Conservation (phyloP, 1,284 basidiomycete species). For the Schizophyllum amplum region DNA sequence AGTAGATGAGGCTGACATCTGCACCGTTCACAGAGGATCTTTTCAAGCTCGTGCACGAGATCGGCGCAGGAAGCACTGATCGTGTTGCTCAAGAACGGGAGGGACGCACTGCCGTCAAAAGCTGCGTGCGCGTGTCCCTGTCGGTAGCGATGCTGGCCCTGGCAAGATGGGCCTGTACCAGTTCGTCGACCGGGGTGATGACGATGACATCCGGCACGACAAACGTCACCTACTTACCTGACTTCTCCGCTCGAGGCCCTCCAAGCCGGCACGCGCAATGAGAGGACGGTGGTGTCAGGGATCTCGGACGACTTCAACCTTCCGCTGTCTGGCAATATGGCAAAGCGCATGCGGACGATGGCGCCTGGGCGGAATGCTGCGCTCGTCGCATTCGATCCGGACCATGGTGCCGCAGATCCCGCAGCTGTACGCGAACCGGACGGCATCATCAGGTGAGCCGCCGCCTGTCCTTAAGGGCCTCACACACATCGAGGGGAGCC, state of each 20-base stretch:
- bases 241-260: slow-evolving; percentile 67
- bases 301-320: slow-evolving; percentile 62
- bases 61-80: slow-evolving; percentile 72
- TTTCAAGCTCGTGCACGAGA: slow-evolving; percentile 57
- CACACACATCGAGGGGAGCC: slow-evolving; percentile 42
- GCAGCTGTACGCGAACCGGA: slow-evolving; percentile 59
- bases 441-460: slow-evolving; percentile 46
- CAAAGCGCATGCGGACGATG: slow-evolving; percentile 15
- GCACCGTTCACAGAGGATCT: slow-evolving; percentile 46
- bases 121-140: slow-evolving; percentile 48
- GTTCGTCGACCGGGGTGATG: slow-evolving; percentile 41
- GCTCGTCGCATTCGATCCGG: slow-evolving; percentile 65
- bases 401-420: slow-evolving; percentile 40
- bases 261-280: slow-evolving; percentile 48
- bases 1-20: neutral
- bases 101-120: slow-evolving; percentile 58
- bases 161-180: slow-evolving; percentile 64
- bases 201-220: slow-evolving; percentile 59
- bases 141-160: slow-evolving; percentile 68
- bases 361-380: slow-evolving; percentile 52
- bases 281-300: slow-evolving; percentile 54
- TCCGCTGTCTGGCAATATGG: slow-evolving; percentile 30
- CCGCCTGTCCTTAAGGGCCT: slow-evolving; percentile 62
- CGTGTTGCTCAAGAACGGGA: slow-evolving; percentile 76
- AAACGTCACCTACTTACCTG: slow-evolving; percentile 56